phyloP scores from a whole-genome alignment of 78 protist genomes.

The Pigoraptor vietnamica region DNA sequence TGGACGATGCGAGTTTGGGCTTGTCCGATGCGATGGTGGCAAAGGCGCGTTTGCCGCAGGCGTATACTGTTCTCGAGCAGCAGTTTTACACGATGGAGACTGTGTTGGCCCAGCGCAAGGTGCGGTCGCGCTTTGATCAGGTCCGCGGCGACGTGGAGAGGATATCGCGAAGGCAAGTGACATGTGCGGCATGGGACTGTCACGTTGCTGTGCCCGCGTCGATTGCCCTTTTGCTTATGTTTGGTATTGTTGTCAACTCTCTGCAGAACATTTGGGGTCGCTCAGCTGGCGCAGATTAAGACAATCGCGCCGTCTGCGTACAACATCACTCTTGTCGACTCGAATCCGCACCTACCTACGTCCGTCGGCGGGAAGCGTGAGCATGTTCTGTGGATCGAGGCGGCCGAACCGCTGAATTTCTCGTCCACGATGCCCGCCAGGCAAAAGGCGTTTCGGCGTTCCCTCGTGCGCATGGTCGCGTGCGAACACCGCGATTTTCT shows the following conservation, averaged over 20 bases:
- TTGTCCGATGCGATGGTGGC: neutral
- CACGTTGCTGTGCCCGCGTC: neutral
- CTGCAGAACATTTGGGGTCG: neutral
- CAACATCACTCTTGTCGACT: neutral
- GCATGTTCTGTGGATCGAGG: neutral
- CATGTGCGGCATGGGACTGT: neutral
- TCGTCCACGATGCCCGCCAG: neutral
- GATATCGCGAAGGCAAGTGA: neutral
- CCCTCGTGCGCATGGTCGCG: neutral
- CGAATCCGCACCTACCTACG: neutral
- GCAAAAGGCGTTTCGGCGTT: neutral
- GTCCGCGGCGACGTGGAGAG: neutral
- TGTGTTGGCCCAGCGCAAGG: neutral
- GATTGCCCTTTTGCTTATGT: neutral
- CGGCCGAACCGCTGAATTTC: neutral
- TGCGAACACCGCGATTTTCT: neutral
- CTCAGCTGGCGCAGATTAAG: neutral
- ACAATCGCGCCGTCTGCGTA: neutral
- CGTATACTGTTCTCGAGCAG: neutral
- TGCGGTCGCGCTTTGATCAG: neutral
- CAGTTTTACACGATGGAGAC: neutral
- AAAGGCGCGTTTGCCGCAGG: neutral
- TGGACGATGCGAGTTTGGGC: neutral
- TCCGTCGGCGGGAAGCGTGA: neutral
- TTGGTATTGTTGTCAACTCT: neutral